Conservation (phyloP, 1,284 basidiomycete species). For the Trametes versicolor region DNA sequence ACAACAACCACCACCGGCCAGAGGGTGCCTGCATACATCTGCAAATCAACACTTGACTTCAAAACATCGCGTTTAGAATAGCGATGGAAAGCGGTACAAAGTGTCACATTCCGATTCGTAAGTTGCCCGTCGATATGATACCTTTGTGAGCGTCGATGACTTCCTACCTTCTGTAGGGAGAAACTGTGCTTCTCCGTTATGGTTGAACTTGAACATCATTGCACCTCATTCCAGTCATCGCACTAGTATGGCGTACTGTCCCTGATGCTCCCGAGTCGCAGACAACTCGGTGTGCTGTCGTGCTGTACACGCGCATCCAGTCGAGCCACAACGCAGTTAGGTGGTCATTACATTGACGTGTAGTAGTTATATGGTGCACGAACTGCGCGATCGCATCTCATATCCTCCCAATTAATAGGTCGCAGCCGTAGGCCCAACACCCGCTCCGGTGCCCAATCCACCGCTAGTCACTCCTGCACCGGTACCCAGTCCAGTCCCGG, state of each 20-base stretch:
- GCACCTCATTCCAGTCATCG: not conserved
- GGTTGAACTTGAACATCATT: too few species aligned
- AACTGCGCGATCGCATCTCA: not conserved
- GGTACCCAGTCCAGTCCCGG: not conserved
- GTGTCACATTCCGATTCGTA: too few species aligned
- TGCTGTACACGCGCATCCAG: not conserved
- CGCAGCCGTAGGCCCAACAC: constrained; percentile 11
- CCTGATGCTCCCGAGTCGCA: not conserved
- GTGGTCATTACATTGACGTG: not conserved
- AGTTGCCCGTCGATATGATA: too few species aligned
- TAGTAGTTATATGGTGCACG: not conserved
- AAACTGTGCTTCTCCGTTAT: too few species aligned
- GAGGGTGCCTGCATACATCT: not conserved
- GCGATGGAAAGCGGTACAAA: not conserved
- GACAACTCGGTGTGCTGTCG: not conserved
- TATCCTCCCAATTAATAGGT: not conserved
- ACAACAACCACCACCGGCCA: not conserved
- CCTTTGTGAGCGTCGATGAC: too few species aligned
- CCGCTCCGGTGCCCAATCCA: constrained; percentile 6
- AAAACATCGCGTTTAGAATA: not conserved
- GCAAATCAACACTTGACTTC: not conserved
- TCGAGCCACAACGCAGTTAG: not conserved
- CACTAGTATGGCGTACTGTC: not conserved
- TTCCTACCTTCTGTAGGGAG: too few species aligned
- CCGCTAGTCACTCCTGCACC: not conserved